phyloP scores from a whole-genome alignment of 2,329 filamentous ascomycete species.

The Neofusicoccum ribis region DNA sequence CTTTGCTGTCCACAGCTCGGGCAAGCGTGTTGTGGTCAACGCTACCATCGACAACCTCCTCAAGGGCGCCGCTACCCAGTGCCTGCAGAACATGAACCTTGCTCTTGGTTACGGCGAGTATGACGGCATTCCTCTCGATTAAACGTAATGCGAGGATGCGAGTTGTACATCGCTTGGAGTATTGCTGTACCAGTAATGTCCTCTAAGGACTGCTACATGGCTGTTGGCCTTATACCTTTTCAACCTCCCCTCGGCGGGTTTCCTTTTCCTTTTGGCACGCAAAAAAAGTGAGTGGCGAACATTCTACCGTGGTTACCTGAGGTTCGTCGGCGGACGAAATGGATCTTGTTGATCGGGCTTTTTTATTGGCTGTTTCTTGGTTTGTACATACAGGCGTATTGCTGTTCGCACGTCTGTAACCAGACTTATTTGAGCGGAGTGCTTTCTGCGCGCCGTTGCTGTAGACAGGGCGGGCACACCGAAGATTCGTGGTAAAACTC shows the following conservation, averaged over 20 bases:
- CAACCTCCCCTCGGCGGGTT: background rate
- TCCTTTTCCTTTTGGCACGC: background rate
- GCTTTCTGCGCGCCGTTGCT: background rate
- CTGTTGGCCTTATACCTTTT: background rate
- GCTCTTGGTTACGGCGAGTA: conserved; percentile 87
- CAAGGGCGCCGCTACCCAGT: conserved; percentile 92
- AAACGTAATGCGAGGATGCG: background rate
- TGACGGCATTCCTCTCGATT: conserved; percentile 69
- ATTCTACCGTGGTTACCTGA: background rate
- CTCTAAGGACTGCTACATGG: background rate
- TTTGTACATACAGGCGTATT: conserved; percentile 7
- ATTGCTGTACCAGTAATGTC: background rate
- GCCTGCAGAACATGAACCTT: conserved; percentile 93
- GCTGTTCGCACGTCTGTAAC: background rate
- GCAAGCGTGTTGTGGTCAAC: conserved; percentile 91
- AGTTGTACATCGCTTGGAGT: background rate
- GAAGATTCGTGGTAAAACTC: background rate
- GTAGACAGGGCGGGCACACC: background rate
- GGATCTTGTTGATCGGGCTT: background rate
- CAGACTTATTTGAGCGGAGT: background rate
- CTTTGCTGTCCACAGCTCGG: conserved; percentile 87
- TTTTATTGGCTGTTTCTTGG: background rate
- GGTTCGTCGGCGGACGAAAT: background rate
- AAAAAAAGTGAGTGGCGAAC: conserved; percentile 4
- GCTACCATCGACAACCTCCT: conserved; percentile 91